phyloP scores from a whole-genome alignment of 2,329 filamentous ascomycete genomes.

The Coniella vitis region DNA sequence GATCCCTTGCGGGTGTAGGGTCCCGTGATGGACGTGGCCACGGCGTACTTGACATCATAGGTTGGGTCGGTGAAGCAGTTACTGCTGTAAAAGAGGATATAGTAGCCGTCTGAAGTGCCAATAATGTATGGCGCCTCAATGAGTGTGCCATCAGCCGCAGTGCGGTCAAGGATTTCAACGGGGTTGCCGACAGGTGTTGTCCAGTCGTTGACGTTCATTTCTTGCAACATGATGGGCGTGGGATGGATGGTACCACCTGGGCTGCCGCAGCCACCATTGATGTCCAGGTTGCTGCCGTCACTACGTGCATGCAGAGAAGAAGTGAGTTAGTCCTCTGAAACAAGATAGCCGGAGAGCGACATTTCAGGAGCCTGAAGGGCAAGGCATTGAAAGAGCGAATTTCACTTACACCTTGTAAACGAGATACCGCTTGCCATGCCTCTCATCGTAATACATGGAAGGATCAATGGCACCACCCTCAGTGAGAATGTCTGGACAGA shows the following conservation, averaged over 20 bases:
- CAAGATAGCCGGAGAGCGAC: no score
- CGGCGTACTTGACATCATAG: constrained; percentile 57
- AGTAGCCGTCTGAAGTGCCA: constrained; percentile 36
- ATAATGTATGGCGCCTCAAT: constrained; percentile 55
- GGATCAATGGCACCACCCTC: constrained; percentile 58
- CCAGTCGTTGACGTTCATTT: constrained; percentile 43
- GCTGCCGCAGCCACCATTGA: constrained; percentile 38
- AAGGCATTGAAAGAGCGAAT: neutral
- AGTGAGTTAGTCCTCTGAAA: neutral
- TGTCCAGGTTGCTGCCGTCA: constrained; percentile 51
- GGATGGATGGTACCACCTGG: constrained; percentile 31
- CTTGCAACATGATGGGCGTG: constrained; percentile 53
- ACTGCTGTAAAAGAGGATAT: constrained; percentile 57
- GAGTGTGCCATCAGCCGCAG: constrained; percentile 42
- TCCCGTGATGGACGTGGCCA: constrained; percentile 17
- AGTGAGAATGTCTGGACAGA: constrained; percentile 40
- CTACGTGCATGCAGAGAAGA: constrained; percentile 24
- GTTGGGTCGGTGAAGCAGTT: constrained; percentile 47
- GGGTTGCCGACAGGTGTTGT: constrained; percentile 43
- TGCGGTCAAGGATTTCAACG: constrained; percentile 39
- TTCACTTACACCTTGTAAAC: constrained; percentile 44
- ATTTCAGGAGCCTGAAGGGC: no score
- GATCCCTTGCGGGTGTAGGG: constrained; percentile 11
- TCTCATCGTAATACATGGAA: constrained; percentile 48
- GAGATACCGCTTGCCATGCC: constrained; percentile 48